Evolutionary conservation across 768 basidiomycete species (phyloP).

Genomic region (Termitomyces sp.): DNA sequence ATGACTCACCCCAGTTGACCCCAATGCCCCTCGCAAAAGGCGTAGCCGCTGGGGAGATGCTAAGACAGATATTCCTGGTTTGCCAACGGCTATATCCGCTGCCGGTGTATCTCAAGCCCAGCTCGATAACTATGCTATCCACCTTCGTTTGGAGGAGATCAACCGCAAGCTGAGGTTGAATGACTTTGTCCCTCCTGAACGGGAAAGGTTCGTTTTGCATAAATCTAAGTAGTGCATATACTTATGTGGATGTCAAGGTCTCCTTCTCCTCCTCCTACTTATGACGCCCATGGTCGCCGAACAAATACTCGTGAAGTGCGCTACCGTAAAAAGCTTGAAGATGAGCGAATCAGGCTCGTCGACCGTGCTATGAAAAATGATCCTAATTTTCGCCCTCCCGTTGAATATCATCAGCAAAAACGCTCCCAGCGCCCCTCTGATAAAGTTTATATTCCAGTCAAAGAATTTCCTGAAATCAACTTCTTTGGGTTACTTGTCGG

Average conservation of each 20-base stretch:
- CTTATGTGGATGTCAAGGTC: conserved; percentile 48
- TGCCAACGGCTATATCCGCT: conserved; percentile 92
- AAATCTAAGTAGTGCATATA: conserved; percentile 21
- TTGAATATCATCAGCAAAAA: conserved; percentile 94
- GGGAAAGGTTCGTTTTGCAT: conserved; percentile 64
- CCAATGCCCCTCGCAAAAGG: conserved; percentile 88
- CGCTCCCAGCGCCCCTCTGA: conserved; percentile 91
- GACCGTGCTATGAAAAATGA: conserved; percentile 97
- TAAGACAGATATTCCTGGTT: conserved; percentile 84
- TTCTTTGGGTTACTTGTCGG: conserved; percentile 98
- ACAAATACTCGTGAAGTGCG: conserved; percentile 99
- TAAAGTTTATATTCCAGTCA: conserved; percentile 99
- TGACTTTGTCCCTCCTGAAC: conserved; percentile 93
- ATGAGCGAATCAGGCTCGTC: conserved; percentile 88
- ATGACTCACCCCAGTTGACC: conserved; percentile 58
- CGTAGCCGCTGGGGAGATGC: conserved; percentile 98
- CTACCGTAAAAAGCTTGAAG: conserved; percentile 92
- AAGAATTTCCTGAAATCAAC: conserved; percentile 99
- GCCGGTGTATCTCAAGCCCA: conserved; percentile 93
- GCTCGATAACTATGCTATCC: conserved; percentile 96
- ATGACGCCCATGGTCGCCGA: conserved; percentile 95
- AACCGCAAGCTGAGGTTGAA: conserved; percentile 91
- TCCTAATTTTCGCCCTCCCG: conserved; percentile 95
- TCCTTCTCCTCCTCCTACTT: conserved; percentile 94
- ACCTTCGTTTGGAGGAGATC: conserved; percentile 94